A percentile compares a stretch with the other conserved stretches of the same genome.
Evolutionary conservation across 2,329 filamentous ascomycete species (phyloP).

Genomic region (Claviceps cyperi): DNA sequence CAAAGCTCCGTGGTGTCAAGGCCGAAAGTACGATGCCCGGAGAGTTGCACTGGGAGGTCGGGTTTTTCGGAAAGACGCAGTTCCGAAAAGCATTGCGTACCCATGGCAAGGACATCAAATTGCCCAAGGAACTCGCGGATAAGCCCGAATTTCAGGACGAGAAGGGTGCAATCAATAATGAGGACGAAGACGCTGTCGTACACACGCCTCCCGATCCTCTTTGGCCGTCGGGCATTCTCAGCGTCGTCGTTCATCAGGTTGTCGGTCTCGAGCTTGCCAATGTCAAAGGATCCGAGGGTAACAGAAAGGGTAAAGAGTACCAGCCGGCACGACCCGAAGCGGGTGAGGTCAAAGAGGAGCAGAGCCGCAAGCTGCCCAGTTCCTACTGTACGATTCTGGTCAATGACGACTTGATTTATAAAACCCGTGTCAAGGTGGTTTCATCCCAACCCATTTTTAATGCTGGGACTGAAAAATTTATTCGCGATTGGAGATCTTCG

Average conservation of each 20-base stretch:
- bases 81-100: conserved; percentile 75
- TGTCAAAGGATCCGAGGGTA: conserved; percentile 70
- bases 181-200: conserved; percentile 67
- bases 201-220: conserved; percentile 91
- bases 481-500: conserved; percentile 82
- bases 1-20: conserved; percentile 69
- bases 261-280: conserved; percentile 89
- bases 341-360: conserved; percentile 77
- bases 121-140: conserved; percentile 61
- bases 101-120: conserved; percentile 66
- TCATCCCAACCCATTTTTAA: conserved; percentile 96
- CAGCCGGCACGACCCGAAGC: conserved; percentile 71
- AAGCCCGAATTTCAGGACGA: conserved; percentile 72
- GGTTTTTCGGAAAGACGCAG: conserved; percentile 83
- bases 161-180: conserved; percentile 56
- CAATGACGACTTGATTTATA: conserved; percentile 83
- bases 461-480: conserved; percentile 81
- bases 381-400: conserved; percentile 86
- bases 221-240: conserved; percentile 84
- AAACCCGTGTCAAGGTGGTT: conserved; percentile 86
- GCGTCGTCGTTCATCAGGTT: conserved; percentile 81
- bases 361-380: conserved; percentile 65
- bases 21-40: conserved; percentile 82
- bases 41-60: conserved; percentile 89
- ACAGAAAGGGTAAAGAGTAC: conserved; percentile 71